These are phyloP conservation scores for Diaporthe vaccinii DNA, from an alignment of 2,329 filamentous ascomycete genomes.

Conservation along the genomic window DNA sequence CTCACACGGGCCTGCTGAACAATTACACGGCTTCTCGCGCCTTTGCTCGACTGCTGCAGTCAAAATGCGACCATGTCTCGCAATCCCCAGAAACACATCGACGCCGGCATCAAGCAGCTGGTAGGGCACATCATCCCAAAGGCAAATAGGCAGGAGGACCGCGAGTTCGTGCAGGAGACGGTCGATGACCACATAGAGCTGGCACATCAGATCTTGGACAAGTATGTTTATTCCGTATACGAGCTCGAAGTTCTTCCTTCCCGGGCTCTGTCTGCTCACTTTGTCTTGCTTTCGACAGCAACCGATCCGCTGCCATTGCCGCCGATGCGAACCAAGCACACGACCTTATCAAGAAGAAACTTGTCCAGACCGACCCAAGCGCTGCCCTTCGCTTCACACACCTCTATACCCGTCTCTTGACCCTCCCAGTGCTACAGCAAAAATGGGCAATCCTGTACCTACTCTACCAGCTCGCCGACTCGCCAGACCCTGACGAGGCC, in stretches of 20 bases:
- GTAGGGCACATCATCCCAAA: conserved; percentile 80
- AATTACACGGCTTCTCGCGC: not conserved
- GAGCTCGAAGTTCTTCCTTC: not conserved
- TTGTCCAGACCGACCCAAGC: conserved; percentile 82
- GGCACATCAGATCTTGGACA: conserved; percentile 65
- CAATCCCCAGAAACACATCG: conserved; percentile 75
- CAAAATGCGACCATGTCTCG: conserved; percentile 68
- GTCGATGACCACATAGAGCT: conserved; percentile 73
- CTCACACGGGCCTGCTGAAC: not conserved
- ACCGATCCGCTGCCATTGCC: conserved; percentile 65
- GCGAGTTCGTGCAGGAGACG: conserved; percentile 76
- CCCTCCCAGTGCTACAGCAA: conserved; percentile 91
- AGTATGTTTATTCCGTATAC: conserved; percentile 52
- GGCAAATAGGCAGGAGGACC: conserved; percentile 65
- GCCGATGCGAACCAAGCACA: conserved; percentile 91
- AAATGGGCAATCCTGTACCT: conserved; percentile 98
- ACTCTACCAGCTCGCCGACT: conserved; percentile 85
- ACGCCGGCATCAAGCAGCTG: conserved; percentile 83
- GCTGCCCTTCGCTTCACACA: conserved; percentile 90
- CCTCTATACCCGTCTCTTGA: conserved; percentile 88
- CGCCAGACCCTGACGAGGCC: conserved; percentile 68
- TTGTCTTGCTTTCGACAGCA: conserved; percentile 24
- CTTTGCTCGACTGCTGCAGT: conserved; percentile 21
- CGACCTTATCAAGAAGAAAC: conserved; percentile 89
- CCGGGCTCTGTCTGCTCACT: conserved; percentile 26